Evolutionary conservation across 179 eudicot species (phyloP), one percentile per base, ranked within the genome.

Genomic region (Drosera spatulata): DNA sequence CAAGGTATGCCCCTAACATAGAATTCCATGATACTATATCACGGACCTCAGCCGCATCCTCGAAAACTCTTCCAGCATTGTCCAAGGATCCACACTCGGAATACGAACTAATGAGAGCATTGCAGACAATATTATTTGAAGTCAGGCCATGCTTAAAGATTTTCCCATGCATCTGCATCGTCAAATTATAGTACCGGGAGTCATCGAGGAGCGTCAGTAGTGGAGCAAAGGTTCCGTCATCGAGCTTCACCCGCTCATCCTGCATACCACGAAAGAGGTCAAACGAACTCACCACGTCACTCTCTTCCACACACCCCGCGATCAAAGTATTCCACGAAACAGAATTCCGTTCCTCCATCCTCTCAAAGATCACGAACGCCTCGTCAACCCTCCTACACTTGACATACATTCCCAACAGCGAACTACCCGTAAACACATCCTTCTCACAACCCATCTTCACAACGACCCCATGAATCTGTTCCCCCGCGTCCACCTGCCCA

Each of bases 1-100:
- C 69, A 41, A 82, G 59, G 62, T 81, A 87, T 4, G 96, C 91
- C 13, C 82, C 90, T 63, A 87, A 59, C 90, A 91, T 79, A 54
- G 96, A 83, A 63, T 91, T 87, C 96, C 96, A 87, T 5, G 96
- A 76, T 13, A 91, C 84, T 41, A 77, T 69, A 70, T 91, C 94
- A 62, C 71, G 74, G n/a, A 55, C 56, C 46, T 59, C 71, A 44
- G 48, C 56, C 50, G 70, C 73, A 75, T 64, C 58, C 46, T 69
- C 59, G 66, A 90, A 90, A 14, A 83, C 69, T 48, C 71, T 65
- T 55, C 75, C 75, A 4, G 96, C 87, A 66, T 72, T 76, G 72
- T 75, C 80, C 63, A 90, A 69, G 49, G 77, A 79, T 15, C 85
- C 82, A 61, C 95, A 83, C 61, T 78, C 88, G 13, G 96, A 79